Conservation (phyloP, 345 rosid species). For the Orychophragmus violaceus region DNA sequence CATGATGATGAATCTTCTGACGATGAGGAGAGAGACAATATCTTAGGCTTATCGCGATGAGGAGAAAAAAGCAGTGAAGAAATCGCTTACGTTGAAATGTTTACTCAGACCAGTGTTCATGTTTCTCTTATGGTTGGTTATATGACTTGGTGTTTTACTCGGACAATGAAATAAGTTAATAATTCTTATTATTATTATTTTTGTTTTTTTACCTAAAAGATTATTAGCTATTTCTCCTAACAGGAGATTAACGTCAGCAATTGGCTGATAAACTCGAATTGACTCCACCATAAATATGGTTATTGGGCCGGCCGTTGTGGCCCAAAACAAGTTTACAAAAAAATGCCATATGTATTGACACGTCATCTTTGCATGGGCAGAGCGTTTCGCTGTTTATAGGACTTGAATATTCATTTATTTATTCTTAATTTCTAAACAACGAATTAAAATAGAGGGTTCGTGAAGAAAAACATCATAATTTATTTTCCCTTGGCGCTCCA, state of each 20-base stretch:
- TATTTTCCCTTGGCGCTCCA: too few relatives aligned
- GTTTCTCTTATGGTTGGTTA: neutral
- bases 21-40: constrained; percentile 5
- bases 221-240: too few relatives aligned
- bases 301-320: too few relatives aligned
- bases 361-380: constrained; percentile 12
- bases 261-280: too few relatives aligned
- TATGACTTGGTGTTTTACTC: neutral
- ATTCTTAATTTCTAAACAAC: neutral
- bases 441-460: neutral
- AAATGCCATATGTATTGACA: constrained; percentile 15
- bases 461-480: constrained; percentile 15
- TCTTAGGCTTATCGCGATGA: constrained; percentile 16
- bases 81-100: neutral
- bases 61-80: neutral
- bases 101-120: neutral
- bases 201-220: too few relatives aligned
- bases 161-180: constrained; percentile 7
- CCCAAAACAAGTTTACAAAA: too few relatives aligned
- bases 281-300: too few relatives aligned
- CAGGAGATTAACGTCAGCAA: too few relatives aligned
- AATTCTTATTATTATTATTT: too few relatives aligned
- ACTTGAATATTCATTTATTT: neutral
- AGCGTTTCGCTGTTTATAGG: constrained; percentile 17
- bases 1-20: constrained; percentile 23